Evolutionary conservation across 1,284 basidiomycete species (phyloP), one percentile per base, ranked within the genome.

Genomic region (Agroathelia rolfsii): DNA sequence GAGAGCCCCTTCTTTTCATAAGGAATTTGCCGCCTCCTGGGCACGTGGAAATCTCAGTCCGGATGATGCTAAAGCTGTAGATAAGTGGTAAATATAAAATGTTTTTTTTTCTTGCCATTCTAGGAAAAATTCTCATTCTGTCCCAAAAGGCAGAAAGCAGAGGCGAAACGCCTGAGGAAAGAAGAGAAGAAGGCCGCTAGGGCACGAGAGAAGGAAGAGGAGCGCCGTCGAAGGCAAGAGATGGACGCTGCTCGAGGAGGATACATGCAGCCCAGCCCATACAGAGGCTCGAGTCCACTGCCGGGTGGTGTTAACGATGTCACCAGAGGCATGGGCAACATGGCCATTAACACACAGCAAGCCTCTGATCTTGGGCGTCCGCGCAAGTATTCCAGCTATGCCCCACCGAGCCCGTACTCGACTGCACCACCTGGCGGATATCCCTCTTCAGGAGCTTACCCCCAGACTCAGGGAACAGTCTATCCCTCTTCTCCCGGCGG

Each of bases 21-120:
- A 78, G 76, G 72, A 78, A 22, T 73, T 77, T 40, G 55, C 65
- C 20, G 64, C 68, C 12, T 65, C 73, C 3, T 76, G 73, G 66
- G 61, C 58, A 40, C 63, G 67, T 34, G 56, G 57, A 6, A 45
- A 54, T 27, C 48, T 62, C 18, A 57, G 49, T 21, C 51, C 52
- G 27, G 58, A 62, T 6, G 64, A 70, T 19, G 60, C 67, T 26
- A 61, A 45, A 36, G 43, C 56, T 14, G 46, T 62, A 24, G 62
- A 59, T 20, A 65, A 72, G 37, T 72, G 73, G 76, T 78, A 50
- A 32, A 56, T 38, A 21, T 39, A 8, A 11, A n/a, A 26, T 36
- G 23, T n/a, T n/a, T 37, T 13, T 17, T 22, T 31, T 22, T 9
- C 32, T 36, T 33, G 31, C 19, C 13, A 11, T 28, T 16, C 29